Base-by-base conservation (phyloP, 202 grass and related monocot genomes). In the Brachypodium distachyon region DNA sequence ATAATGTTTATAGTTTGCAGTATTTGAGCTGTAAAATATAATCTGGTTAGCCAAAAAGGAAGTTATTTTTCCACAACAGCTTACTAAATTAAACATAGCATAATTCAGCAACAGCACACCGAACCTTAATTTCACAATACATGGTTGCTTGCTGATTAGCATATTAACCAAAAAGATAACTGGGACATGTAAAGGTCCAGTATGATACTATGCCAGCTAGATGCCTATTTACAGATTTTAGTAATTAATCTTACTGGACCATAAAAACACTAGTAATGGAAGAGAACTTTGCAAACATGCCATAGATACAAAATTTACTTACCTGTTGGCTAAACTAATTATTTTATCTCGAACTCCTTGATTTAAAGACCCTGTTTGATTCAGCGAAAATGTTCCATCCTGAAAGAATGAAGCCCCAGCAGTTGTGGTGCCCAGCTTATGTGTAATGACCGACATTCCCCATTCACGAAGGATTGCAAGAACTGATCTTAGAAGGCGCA, bases 321-420 rank as follows among this genome's bases (percentile, higher is more conserved):
- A 90, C 95, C 91, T 88, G 70, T 95, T 98, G 26, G 85, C 76
- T 77, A 95, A 90, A 90, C 89, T 98, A 38, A 90, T 82, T 66
- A 95, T 94, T 87, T 95, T 95, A 84, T 98, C 91, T 59, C 74
- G 80, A 37, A 84, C 69, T 6, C 89, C 87, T 85, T 92, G 77
- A 72, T 90, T 84, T 56, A 82, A 65, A 72, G 77, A 41, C 37
- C 77, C 68, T 23, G 77, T 86, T 76, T 89, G 87, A 81, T 87
- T 83, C 47, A 88, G 76, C 4, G 89, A 92, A 61, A 92, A 86
- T 68, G 84, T 72, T 17, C 91, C 91, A 69, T 83, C 82, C 38
- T 69, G 38, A 88, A 90, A 83, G 73, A 88, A 89, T 31, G 91
- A 85, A 77, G 85, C 78, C 40, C 92, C 86, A 55, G 82, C 73